A percentile compares a stretch with the other conserved stretches of the same genome.
Conservation (phyloP, 805 yeast species). For the Ogataea polymorpha region DNA sequence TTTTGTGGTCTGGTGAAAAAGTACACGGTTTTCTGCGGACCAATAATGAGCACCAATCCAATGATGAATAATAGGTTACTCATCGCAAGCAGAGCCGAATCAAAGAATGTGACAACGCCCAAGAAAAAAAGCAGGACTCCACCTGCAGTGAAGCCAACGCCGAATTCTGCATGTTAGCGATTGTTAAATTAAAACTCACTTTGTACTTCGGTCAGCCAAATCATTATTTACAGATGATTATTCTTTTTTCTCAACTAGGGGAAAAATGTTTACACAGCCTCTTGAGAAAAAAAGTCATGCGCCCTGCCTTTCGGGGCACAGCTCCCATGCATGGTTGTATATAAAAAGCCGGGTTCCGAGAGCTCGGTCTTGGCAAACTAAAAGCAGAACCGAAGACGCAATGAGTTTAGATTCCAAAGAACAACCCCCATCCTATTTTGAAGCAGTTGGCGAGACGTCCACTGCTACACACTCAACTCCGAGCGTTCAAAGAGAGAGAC, state of each 20-base stretch:
- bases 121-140: slow-evolving; percentile 75
- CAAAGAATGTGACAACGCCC: slow-evolving; percentile 84
- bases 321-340: no score
- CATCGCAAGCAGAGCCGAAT: slow-evolving; percentile 81
- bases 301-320: neutral
- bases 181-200: slow-evolving; percentile 44
- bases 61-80: slow-evolving; percentile 79
- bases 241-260: neutral
- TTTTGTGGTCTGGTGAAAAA: slow-evolving; percentile 88
- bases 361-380: no score
- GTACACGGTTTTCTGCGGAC: slow-evolving; percentile 74
- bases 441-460: neutral
- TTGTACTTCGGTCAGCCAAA: slow-evolving; percentile 76
- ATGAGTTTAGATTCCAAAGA: neutral
- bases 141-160: slow-evolving; percentile 88
- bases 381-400: neutral
- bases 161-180: slow-evolving; percentile 55
- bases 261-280: slow-evolving; percentile 1
- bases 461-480: neutral
- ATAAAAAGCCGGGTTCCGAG: no score
- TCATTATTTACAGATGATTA: slow-evolving; percentile 33
- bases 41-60: slow-evolving; percentile 86
- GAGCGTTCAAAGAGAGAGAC: neutral
- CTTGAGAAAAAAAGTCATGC: neutral
- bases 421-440: neutral